Conservation (phyloP, 2,329 filamentous ascomycete genomes). For the Colletotrichum cordylinicola region DNA sequence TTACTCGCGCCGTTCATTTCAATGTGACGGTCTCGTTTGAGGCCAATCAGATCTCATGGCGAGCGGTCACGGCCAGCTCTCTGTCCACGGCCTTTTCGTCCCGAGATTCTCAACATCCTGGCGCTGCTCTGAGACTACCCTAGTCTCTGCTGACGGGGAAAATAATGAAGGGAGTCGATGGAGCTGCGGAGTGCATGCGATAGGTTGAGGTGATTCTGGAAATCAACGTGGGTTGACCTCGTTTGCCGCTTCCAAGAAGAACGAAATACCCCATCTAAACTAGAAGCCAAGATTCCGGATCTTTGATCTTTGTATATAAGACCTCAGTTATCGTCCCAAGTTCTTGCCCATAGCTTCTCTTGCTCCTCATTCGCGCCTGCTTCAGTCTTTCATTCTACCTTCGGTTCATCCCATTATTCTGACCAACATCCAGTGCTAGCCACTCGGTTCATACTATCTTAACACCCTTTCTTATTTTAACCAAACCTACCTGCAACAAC, state of each 20-base stretch:
- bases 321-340: background rate
- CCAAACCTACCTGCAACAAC: slow-evolving; percentile 15
- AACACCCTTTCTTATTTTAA: background rate
- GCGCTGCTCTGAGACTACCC: background rate
- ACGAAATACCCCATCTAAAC: background rate
- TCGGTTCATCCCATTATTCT: background rate
- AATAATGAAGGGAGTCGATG: background rate
- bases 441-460: background rate
- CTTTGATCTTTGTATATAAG: background rate
- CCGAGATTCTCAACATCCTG: background rate
- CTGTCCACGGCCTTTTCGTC: background rate
- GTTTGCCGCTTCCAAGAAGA: background rate
- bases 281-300: background rate
- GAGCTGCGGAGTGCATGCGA: background rate
- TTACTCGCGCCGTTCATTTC: background rate
- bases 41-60: background rate
- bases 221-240: background rate
- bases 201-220: background rate
- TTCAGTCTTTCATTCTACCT: background rate
- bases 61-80: background rate
- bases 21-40: background rate
- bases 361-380: background rate
- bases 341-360: background rate
- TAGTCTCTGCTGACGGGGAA: background rate
- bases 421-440: slow-evolving; percentile 1